Conservation (phyloP, 768 basidiomycete species). For the Tricholoma bakamatsutake region DNA sequence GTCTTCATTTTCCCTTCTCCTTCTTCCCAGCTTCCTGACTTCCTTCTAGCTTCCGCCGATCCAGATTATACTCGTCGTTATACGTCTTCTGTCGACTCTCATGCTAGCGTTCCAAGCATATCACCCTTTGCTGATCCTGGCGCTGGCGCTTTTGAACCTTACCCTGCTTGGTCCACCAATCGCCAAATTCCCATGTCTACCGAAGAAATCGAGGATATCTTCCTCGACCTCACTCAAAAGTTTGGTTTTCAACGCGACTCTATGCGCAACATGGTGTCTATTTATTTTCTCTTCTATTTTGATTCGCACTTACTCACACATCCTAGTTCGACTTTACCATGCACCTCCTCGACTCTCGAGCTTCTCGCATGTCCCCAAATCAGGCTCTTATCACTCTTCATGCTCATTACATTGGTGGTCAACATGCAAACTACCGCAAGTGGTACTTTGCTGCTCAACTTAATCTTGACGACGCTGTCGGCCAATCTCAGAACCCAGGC, state of each 20-base stretch:
- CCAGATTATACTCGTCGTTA: constrained; percentile 41
- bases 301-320: constrained; percentile 9
- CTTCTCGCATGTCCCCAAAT: constrained; percentile 96
- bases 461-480: constrained; percentile 98
- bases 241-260: constrained; percentile 97
- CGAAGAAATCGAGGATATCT: constrained; percentile 98
- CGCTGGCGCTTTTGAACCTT: constrained; percentile 55
- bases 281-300: constrained; percentile 2
- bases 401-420: constrained; percentile 98
- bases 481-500: constrained; percentile 90
- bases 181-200: constrained; percentile 94
- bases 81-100: constrained; percentile 54
- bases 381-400: constrained; percentile 95
- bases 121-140: constrained; percentile 57
- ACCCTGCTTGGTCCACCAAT: constrained; percentile 93
- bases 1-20: constrained; percentile 7
- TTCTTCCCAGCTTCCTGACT: not conserved
- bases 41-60: constrained; percentile 20
- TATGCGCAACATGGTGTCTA: constrained; percentile 86
- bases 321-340: constrained; percentile 92
- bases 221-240: constrained; percentile 96
- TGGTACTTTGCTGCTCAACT: constrained; percentile 99
- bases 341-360: constrained; percentile 94
- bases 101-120: constrained; percentile 50
- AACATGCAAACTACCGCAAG: constrained; percentile 98